Evolutionary conservation across 305 asterid species (phyloP).

Genomic region (Ilex paraguariensis): DNA sequence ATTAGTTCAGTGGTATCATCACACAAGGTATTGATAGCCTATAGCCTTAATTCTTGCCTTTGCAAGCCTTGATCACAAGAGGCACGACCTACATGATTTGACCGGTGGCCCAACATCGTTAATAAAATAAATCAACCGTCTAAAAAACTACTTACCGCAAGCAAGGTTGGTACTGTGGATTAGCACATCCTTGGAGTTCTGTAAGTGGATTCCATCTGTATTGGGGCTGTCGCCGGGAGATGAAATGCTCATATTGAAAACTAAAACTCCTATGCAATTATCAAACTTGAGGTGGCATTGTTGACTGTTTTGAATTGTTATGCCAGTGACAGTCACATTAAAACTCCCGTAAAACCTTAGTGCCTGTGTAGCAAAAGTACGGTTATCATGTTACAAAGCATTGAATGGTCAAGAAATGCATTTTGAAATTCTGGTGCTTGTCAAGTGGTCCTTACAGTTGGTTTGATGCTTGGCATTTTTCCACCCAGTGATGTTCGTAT

Average conservation of each 20-base stretch:
- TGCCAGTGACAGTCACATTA: conserved; percentile 30
- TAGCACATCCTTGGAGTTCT: conserved; percentile 36
- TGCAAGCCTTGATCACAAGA: background rate
- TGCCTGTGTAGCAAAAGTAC: conserved; percentile 27
- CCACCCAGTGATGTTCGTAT: conserved; percentile 9
- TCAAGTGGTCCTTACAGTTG: conserved; percentile 33
- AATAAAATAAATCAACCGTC: too few relatives aligned
- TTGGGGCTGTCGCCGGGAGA: conserved; percentile 53
- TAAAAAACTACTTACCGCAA: conserved; percentile 26
- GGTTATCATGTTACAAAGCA: background rate
- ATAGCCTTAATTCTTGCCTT: too few relatives aligned
- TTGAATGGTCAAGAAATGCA: background rate
- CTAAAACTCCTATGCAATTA: conserved; percentile 32
- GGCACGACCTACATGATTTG: background rate
- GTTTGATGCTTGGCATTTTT: conserved; percentile 42
- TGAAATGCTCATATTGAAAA: conserved; percentile 29
- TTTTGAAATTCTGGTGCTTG: background rate
- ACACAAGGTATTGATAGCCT: too few relatives aligned
- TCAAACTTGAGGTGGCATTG: conserved; percentile 51
- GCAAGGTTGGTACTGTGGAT: conserved; percentile 31
- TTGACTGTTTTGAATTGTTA: conserved; percentile 38
- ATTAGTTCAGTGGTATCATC: too few relatives aligned
- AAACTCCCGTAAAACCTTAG: conserved; percentile 39
- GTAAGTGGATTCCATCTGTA: conserved; percentile 53
- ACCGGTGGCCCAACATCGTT: background rate